These are phyloP conservation scores for Eucalyptus tenuipes DNA, from an alignment of 345 rosid genomes.

Conservation along the genomic window DNA sequence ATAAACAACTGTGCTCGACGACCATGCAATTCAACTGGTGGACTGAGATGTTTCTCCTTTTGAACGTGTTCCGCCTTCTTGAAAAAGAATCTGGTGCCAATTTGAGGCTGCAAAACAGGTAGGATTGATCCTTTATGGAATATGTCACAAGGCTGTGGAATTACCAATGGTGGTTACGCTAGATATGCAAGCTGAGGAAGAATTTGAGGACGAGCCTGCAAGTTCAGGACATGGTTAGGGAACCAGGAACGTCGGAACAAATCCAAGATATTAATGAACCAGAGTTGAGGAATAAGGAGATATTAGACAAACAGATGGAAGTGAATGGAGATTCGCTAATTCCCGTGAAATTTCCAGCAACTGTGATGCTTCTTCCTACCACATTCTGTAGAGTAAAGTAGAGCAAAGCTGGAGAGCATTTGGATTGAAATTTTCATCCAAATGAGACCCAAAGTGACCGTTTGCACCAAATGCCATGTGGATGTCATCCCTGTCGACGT, in stretches of 20 bases:
- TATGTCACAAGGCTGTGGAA: slow-evolving; percentile 35
- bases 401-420: slow-evolving; percentile 40
- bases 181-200: slow-evolving; percentile 21
- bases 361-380: slow-evolving; percentile 38
- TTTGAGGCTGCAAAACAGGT: slow-evolving; percentile 1
- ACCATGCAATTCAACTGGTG: slow-evolving; percentile 4
- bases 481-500: slow-evolving; percentile 19
- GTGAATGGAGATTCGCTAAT: slow-evolving; percentile 60
- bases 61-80: not conserved
- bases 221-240: slow-evolving; percentile 72
- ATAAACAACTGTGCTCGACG: slow-evolving; percentile 13
- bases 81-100: slow-evolving; percentile 35
- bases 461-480: slow-evolving; percentile 33
- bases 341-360: slow-evolving; percentile 70
- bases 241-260: slow-evolving; percentile 65
- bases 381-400: slow-evolving; percentile 36
- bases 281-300: slow-evolving; percentile 29
- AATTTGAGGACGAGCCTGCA: slow-evolving; percentile 4
- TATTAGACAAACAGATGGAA: slow-evolving; percentile 46
- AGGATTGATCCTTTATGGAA: not conserved
- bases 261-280: slow-evolving; percentile 30
- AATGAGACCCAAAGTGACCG: slow-evolving; percentile 62
- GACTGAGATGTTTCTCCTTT: not conserved
- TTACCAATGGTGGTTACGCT: slow-evolving; percentile 2
- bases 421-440: slow-evolving; percentile 60